Evolutionary conservation across 129 eudicot genomes (phyloP).

Genomic region (Solidago caesia): DNA sequence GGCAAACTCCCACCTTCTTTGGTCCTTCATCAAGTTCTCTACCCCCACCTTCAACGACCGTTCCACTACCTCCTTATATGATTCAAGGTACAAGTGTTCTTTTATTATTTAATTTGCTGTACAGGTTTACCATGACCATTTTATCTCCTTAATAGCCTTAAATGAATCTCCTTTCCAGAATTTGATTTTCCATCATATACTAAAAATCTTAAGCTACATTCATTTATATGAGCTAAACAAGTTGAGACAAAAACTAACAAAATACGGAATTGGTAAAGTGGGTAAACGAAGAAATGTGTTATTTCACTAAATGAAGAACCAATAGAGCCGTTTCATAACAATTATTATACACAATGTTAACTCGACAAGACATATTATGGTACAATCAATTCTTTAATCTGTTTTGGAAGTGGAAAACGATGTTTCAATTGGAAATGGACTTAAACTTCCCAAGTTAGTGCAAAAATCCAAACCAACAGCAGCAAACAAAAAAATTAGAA

Average conservation of each 20-base stretch:
- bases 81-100: too few species aligned
- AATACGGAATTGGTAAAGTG: not conserved
- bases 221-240: not conserved
- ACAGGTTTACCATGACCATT: too few species aligned
- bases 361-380: conserved; percentile 14
- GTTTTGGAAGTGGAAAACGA: conserved; percentile 25
- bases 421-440: conserved; percentile 77
- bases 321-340: conserved; percentile 12
- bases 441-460: conserved; percentile 62
- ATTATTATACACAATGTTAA: conserved; percentile 24
- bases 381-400: conserved; percentile 25
- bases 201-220: conserved; percentile 2
- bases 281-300: not conserved
- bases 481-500: conserved; percentile 73
- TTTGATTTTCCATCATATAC: too few species aligned
- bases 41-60: too few species aligned
- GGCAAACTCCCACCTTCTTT: too few species aligned
- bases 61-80: too few species aligned
- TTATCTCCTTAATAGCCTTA: too few species aligned
- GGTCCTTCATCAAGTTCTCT: too few species aligned
- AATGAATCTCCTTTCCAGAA: too few species aligned
- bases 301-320: conserved; percentile 9
- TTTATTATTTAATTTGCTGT: too few species aligned
- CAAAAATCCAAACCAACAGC: conserved; percentile 79
- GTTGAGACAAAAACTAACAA: not conserved